Base-by-base conservation (phyloP, 441 rosid species). In the Bocquillonia castaneifolia region DNA sequence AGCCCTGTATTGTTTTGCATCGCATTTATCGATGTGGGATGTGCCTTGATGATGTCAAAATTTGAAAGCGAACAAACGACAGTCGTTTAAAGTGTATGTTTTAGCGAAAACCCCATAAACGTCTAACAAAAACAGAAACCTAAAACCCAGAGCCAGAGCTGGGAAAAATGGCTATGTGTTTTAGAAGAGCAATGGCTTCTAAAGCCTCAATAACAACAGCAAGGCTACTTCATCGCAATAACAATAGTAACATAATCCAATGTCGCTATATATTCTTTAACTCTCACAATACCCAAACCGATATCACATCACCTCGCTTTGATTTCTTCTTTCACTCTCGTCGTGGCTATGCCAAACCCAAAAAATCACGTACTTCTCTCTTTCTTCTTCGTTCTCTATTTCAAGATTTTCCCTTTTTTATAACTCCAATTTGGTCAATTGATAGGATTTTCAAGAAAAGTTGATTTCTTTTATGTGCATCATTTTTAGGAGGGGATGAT, bases 311-410 rank as follows among this genome's bases (percentile, higher is more conserved):
- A 12, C 76, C 78, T 28, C 29, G 75, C 26, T 59, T 76, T 63
- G 73, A 68, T 69, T 81, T 78, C 72, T 69, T 79, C 71, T 69
- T 69, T 39, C 80, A 71, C 56, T 69, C 55, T 78, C 83, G 86
- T 58, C 85, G 97, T 55, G 92, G 92, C 6, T 93, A 86, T 61
- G 97, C 97, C 36, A 91, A 88, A 72, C 91, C 79, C 47, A 87
- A 80, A 80, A 88, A 71, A 76, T 83, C 95, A 63, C 88, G 98
- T 93, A 85, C 6, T 5, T 26, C 4, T 17, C 50, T 48, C 37
- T 50, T 32, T 61, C 6, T 53, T 20, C 47, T 28, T 28, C 18
- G 36, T 31, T 1, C 6, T n/a, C n/a, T n/a, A 28, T 7, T 47
- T 2, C 52, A 3, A 29, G 26, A n/a, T 59, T 45, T 18, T 20